A percentile compares a stretch with the other conserved stretches of the same genome.
Conservation (phyloP, 192 early-diverging fungal genomes). For the Podila verticillata region DNA sequence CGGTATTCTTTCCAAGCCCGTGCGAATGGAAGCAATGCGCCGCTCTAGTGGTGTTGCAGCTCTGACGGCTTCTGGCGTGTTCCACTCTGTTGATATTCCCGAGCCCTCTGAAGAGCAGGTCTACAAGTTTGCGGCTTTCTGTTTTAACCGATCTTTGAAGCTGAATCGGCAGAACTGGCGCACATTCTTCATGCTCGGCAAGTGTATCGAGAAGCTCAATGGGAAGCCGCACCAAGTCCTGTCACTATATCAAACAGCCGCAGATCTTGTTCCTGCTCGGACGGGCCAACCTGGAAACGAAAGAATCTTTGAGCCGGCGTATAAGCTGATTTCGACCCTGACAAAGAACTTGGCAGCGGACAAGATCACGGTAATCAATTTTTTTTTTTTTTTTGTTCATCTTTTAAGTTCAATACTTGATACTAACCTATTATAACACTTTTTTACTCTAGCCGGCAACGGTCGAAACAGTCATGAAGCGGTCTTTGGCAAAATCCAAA, state of each 20-base stretch:
- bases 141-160: slow-evolving; percentile 48
- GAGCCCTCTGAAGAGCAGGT: slow-evolving; percentile 43
- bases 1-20: slow-evolving; percentile 59
- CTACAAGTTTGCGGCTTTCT: slow-evolving; percentile 55
- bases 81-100: slow-evolving; percentile 9
- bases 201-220: slow-evolving; percentile 60
- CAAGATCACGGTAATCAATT: slow-evolving; percentile 58
- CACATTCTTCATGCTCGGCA: slow-evolving; percentile 59
- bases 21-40: slow-evolving; percentile 62
- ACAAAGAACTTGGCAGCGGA: slow-evolving; percentile 59
- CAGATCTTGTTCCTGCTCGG: slow-evolving; percentile 34
- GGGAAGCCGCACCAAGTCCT: slow-evolving; percentile 55
- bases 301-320: slow-evolving; percentile 67
- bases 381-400: not conserved
- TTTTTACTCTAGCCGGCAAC: slow-evolving; percentile 14
- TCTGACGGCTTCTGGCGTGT: slow-evolving; percentile 28
- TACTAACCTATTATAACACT: not conserved
- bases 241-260: slow-evolving; percentile 50
- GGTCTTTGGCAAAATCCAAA: slow-evolving; percentile 20
- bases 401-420: not conserved
- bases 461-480: slow-evolving; percentile 18
- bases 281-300: slow-evolving; percentile 61
- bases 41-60: slow-evolving; percentile 5
- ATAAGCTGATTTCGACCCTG: slow-evolving; percentile 66
- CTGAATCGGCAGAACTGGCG: slow-evolving; percentile 41